Conservation (phyloP, 1,284 basidiomycete species). For the Somion occarium region DNA sequence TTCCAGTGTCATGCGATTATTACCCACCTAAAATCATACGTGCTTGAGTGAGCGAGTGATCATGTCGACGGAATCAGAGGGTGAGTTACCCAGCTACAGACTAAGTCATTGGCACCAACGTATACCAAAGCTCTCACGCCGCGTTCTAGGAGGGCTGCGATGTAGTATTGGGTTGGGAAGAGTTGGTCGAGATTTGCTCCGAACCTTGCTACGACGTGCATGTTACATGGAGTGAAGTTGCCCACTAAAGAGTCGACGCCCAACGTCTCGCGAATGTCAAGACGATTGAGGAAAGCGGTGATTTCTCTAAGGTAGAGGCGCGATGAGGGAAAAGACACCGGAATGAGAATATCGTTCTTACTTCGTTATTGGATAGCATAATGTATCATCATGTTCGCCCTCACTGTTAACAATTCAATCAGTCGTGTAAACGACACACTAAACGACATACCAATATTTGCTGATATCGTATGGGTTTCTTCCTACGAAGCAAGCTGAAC, state of each 20-base stretch:
- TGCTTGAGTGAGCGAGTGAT: too few species aligned
- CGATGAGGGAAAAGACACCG: slow-evolving; percentile 4
- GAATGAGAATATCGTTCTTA: background rate
- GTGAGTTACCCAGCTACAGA: slow-evolving; percentile 1
- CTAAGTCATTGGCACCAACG: slow-evolving; percentile 37
- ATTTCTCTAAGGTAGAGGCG: slow-evolving; percentile 36
- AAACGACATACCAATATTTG: slow-evolving; percentile 15
- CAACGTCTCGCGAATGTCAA: background rate
- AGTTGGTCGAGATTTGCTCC: slow-evolving; percentile 32
- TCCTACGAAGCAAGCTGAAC: slow-evolving; percentile 16
- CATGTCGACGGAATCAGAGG: too few species aligned
- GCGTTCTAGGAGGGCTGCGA: slow-evolving; percentile 71
- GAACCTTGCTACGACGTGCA: slow-evolving; percentile 40
- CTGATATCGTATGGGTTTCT: slow-evolving; percentile 24
- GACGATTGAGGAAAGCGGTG: slow-evolving; percentile 28
- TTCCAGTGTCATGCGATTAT: slow-evolving; percentile 55
- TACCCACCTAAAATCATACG: slow-evolving; percentile 40
- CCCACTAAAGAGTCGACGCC: slow-evolving; percentile 48
- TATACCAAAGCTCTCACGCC: slow-evolving; percentile 72
- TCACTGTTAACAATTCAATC: slow-evolving; percentile 7
- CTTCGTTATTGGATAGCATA: slow-evolving; percentile 25
- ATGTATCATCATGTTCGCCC: slow-evolving; percentile 12
- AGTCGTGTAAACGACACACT: background rate
- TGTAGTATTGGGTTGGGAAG: slow-evolving; percentile 47
- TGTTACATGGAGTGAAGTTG: slow-evolving; percentile 48